Evolutionary conservation across 169 alveolate species (phyloP).

Genomic region (Amoebophrya sp.): DNA sequence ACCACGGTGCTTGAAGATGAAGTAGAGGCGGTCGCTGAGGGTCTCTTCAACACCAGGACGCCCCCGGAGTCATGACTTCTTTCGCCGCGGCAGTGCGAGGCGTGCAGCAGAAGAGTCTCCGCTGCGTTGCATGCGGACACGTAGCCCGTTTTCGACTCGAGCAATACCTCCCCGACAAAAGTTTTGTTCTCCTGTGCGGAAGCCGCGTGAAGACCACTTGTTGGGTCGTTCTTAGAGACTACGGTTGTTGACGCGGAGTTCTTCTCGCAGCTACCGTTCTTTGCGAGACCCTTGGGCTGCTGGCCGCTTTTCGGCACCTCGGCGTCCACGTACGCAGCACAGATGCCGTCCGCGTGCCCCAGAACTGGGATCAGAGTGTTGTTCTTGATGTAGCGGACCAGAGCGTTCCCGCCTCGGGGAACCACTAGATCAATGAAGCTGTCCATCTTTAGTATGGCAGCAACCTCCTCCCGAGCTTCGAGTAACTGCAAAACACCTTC

Average conservation of each 20-base stretch:
- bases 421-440: conserved; percentile 54
- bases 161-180: conserved; percentile 42
- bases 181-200: conserved; percentile 38
- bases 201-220: too few relatives aligned
- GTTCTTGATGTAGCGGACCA: conserved; percentile 49
- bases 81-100: background rate
- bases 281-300: too few relatives aligned
- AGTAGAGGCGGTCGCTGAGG: background rate
- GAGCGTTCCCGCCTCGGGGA: conserved; percentile 56
- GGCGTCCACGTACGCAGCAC: conserved; percentile 53
- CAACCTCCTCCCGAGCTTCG: conserved; percentile 52
- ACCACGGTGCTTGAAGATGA: background rate
- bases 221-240: too few relatives aligned
- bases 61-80: background rate
- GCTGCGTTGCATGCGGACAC: conserved; percentile 58
- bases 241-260: too few relatives aligned
- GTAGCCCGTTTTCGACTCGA: conserved; percentile 54
- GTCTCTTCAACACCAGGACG: background rate
- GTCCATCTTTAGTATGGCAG: conserved; percentile 47
- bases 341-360: conserved; percentile 54
- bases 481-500: conserved; percentile 42
- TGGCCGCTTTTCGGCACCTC: too few relatives aligned
- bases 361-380: conserved; percentile 57
- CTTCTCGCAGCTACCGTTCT: too few relatives aligned
- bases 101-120: conserved; percentile 55